Base-by-base conservation (phyloP, 225 moss, liverwort and hornwort genomes). In the Anthoceros angustus region DNA sequence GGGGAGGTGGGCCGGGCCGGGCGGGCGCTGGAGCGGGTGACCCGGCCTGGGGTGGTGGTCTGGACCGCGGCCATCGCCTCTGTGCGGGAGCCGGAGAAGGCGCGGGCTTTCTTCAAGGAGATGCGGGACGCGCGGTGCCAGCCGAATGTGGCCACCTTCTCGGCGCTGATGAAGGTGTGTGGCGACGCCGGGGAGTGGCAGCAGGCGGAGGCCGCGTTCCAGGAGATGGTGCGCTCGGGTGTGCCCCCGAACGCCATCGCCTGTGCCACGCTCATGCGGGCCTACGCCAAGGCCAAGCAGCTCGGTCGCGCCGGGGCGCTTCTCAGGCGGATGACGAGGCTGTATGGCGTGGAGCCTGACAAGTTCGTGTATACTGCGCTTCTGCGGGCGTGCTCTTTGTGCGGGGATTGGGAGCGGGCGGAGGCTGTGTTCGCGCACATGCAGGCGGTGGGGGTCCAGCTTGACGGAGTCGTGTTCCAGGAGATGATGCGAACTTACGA, bases 301-400 rank as follows among this genome's bases (percentile, higher is more conserved):
- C 62, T 84, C 43, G 79, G 74, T 42, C 77, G 79, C 67, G 73
- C 81, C 6, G 49, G 79, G 12, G 0, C 72, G 16, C 79, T 84
- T 49, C 81, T 84, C 39, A 79, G 79, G 21, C 69, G 63, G 1
- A 84, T 84, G 81, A 75, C 71, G 20, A 64, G 74, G 48, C 45
- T 69, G 2, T 84, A 77, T 62, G 70, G 66, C 48, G 25, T 84
- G 7, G 39, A 61, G 32, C 84, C 78, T 5, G 79, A 84, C 66
- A 84, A 84, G 50, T 84, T 73, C 55, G 84, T 81, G 12, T 84
- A 72, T 8, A 73, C 84, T 40, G 84, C 84, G 7, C 70, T 84
- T 40, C 79, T 84, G 63, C 81, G 84, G 80, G 81, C 81, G 40
- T 84, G 84, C 70, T 81, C 81, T 78, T 78, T 79, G n/a, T 81